Evolutionary conservation across 2,329 filamentous ascomycete species (phyloP).

Genomic region (Hysterium pulicare): DNA sequence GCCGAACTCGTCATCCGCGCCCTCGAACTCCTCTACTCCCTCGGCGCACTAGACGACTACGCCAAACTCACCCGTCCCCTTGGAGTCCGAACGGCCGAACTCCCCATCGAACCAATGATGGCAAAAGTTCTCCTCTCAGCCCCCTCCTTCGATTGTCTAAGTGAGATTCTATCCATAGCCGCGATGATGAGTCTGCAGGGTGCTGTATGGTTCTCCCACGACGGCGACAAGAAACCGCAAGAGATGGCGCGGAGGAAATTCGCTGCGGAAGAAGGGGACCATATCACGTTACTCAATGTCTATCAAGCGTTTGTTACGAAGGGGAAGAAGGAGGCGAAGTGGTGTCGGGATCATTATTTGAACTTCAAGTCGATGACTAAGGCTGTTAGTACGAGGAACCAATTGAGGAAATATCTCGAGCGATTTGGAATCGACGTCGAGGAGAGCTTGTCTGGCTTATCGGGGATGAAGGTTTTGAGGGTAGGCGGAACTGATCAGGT

Average conservation of each 20-base stretch:
- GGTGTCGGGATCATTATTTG: constrained; percentile 81
- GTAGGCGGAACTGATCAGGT: constrained; percentile 51
- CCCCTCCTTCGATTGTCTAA: constrained; percentile 70
- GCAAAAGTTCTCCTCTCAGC: constrained; percentile 80
- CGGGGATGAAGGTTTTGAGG: constrained; percentile 24
- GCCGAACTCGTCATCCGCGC: constrained; percentile 80
- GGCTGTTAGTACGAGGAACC: constrained; percentile 80
- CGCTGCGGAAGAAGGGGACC: constrained; percentile 89
- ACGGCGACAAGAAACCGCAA: constrained; percentile 70
- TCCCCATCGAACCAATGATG: constrained; percentile 95
- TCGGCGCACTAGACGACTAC: constrained; percentile 84
- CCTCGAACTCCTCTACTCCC: constrained; percentile 79
- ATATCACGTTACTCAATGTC: constrained; percentile 88
- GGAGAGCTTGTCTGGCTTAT: constrained; percentile 53
- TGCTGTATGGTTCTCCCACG: constrained; percentile 76
- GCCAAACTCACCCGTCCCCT: constrained; percentile 85
- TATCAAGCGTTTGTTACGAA: constrained; percentile 83
- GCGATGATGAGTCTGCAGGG: constrained; percentile 90
- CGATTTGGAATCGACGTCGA: constrained; percentile 71
- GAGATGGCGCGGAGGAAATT: constrained; percentile 77
- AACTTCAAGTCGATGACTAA: constrained; percentile 82
- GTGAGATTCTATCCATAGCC: constrained; percentile 85
- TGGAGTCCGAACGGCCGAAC: constrained; percentile 87
- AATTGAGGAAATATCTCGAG: constrained; percentile 83
- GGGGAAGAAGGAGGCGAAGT: constrained; percentile 77